These are phyloP conservation scores for Diversispora eburnea DNA, from an alignment of 192 early-diverging fungal species.

Conservation along the genomic window DNA sequence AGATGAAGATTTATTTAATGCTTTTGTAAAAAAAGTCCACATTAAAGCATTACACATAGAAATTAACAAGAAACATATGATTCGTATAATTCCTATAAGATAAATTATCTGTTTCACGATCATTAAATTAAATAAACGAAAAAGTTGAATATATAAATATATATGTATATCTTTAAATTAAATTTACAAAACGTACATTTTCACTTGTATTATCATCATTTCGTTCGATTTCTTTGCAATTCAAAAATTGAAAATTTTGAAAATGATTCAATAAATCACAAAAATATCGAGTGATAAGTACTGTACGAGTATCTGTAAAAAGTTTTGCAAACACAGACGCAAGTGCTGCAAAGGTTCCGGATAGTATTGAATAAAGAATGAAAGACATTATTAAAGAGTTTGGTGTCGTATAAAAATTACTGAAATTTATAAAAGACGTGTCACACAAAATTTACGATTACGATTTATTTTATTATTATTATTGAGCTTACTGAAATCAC, in stretches of 20 bases:
- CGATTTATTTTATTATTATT: too few relatives aligned
- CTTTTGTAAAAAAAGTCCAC: conserved; percentile 88
- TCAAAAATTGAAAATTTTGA: neutral
- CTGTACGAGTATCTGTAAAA: conserved; percentile 53
- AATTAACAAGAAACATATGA: conserved; percentile 54
- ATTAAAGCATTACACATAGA: conserved; percentile 73
- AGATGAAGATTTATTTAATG: conserved; percentile 68
- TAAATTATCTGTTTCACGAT: conserved; percentile 33
- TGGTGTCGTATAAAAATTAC: too few relatives aligned
- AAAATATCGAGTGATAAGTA: conserved; percentile 34
- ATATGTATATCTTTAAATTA: neutral
- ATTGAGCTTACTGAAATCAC: too few relatives aligned
- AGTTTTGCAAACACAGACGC: conserved; percentile 83
- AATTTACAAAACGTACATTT: neutral
- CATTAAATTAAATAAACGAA: neutral
- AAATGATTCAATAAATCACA: conserved; percentile 30
- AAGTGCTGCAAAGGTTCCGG: conserved; percentile 71
- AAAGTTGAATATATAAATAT: neutral
- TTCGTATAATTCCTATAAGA: conserved; percentile 47
- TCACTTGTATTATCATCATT: neutral
- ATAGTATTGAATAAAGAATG: conserved; percentile 49
- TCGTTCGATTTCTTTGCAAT: neutral
- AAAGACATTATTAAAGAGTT: conserved; percentile 17
- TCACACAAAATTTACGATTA: too few relatives aligned
- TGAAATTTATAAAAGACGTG: too few relatives aligned